Percentiles rank a stretch among this genome's conserved stretches.
These are phyloP conservation scores for Claviceps sorghi DNA, from an alignment of 2,329 filamentous ascomycete genomes.

Conservation along the genomic window DNA sequence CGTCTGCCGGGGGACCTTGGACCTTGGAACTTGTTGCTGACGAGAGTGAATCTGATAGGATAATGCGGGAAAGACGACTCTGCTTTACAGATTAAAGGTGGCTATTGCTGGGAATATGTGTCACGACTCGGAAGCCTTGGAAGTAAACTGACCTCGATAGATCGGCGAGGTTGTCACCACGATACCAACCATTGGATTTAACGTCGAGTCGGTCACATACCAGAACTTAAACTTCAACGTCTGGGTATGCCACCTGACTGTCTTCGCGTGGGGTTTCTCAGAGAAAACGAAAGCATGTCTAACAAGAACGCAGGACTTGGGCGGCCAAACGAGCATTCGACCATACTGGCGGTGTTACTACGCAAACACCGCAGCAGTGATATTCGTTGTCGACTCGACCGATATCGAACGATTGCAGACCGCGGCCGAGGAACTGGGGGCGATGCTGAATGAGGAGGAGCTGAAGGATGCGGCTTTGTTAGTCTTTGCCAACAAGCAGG, in stretches of 20 bases:
- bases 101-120: background rate
- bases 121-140: background rate
- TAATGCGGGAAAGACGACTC: constrained; percentile 94
- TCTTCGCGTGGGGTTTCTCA: background rate
- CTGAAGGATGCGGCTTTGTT: constrained; percentile 81
- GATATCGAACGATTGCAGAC: constrained; percentile 92
- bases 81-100: constrained; percentile 92
- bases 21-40: constrained; percentile 6
- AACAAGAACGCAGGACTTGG: constrained; percentile 52
- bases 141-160: constrained; percentile 27
- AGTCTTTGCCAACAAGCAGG: constrained; percentile 98
- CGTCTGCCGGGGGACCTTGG: background rate
- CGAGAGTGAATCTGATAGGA: constrained; percentile 41
- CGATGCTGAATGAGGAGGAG: constrained; percentile 96
- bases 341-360: constrained; percentile 99
- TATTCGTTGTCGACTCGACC: constrained; percentile 96
- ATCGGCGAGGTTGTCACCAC: constrained; percentile 98
- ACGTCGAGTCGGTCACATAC: constrained; percentile 97
- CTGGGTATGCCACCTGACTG: constrained; percentile 50
- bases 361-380: constrained; percentile 92
- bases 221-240: constrained; percentile 98
- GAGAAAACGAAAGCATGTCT: background rate
- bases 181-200: constrained; percentile 98
- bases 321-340: constrained; percentile 94
- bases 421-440: constrained; percentile 78